Evolutionary conservation across 371 early-diverging fungal genomes (phyloP).

Genomic region (Synchytrium microbalum): DNA sequence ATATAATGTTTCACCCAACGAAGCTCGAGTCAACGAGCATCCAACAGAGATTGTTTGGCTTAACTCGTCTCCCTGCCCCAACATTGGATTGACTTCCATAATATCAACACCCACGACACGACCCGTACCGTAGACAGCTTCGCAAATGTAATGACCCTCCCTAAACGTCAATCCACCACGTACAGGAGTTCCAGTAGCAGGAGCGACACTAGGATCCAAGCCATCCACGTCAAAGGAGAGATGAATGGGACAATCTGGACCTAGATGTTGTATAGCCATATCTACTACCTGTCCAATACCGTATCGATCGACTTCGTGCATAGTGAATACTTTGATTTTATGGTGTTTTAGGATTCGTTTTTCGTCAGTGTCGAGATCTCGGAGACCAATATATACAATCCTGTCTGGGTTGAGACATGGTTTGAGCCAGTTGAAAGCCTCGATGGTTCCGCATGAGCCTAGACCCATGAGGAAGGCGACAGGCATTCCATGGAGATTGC

Average conservation of each 20-base stretch:
- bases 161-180: conserved; percentile 82
- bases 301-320: conserved; percentile 93
- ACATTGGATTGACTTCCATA: conserved; percentile 89
- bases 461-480: conserved; percentile 78
- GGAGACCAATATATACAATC: conserved; percentile 91
- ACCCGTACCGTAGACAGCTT: conserved; percentile 82
- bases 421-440: conserved; percentile 76
- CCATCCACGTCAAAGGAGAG: conserved; percentile 94
- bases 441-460: conserved; percentile 54
- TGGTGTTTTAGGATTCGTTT: conserved; percentile 64
- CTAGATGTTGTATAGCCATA: conserved; percentile 85
- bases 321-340: conserved; percentile 78
- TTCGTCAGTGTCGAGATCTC: conserved; percentile 90
- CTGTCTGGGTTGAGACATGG: conserved; percentile 66
- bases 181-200: conserved; percentile 94
- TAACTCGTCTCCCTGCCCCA: conserved; percentile 48
- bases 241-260: conserved; percentile 77
- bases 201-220: conserved; percentile 88
- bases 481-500: conserved; percentile 96
- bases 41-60: conserved; percentile 80
- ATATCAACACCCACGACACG: conserved; percentile 85
- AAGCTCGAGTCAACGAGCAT: conserved; percentile 72
- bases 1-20: conserved; percentile 70
- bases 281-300: conserved; percentile 93
- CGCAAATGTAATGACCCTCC: conserved; percentile 61